These are phyloP conservation scores for Geotrichum histeridarum DNA, from an alignment of 1,139 yeast genomes.

Conservation along the genomic window DNA sequence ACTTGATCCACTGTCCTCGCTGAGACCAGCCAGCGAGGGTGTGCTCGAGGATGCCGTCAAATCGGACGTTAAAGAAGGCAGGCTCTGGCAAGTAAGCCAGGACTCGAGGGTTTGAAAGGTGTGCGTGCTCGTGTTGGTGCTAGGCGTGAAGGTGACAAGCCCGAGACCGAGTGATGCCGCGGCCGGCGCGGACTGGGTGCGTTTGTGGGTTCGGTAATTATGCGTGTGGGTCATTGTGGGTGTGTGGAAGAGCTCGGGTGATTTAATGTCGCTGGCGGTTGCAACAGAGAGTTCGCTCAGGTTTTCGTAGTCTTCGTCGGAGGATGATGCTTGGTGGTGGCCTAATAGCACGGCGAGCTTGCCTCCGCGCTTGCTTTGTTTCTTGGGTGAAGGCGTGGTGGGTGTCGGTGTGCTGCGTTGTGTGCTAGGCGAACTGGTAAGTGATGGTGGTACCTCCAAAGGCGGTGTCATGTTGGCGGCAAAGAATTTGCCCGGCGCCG, in stretches of 20 bases:
- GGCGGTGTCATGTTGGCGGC: conserved; percentile 16
- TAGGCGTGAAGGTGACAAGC: neutral
- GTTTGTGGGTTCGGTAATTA: neutral
- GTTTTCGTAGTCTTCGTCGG: neutral
- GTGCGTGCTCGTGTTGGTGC: neutral
- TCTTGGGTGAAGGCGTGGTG: neutral
- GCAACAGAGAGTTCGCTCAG: conserved; percentile 11
- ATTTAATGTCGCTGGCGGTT: neutral
- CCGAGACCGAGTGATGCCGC: neutral
- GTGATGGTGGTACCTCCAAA: neutral
- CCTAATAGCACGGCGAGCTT: neutral
- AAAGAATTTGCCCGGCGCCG: conserved; percentile 4
- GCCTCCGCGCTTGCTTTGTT: neutral
- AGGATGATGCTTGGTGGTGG: neutral
- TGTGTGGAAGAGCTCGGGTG: conserved; percentile 1
- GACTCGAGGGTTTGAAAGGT: neutral
- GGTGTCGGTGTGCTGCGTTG: neutral
- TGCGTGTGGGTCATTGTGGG: neutral
- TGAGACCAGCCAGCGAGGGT: neutral
- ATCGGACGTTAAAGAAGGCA: neutral
- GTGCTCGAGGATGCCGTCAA: neutral
- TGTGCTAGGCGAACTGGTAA: neutral
- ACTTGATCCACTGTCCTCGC: neutral
- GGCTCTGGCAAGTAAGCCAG: neutral
- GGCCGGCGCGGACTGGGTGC: neutral